These are phyloP conservation scores for Stephania yunnanensis DNA, from an alignment of 164 flowering plant species.

Conservation along the genomic window DNA sequence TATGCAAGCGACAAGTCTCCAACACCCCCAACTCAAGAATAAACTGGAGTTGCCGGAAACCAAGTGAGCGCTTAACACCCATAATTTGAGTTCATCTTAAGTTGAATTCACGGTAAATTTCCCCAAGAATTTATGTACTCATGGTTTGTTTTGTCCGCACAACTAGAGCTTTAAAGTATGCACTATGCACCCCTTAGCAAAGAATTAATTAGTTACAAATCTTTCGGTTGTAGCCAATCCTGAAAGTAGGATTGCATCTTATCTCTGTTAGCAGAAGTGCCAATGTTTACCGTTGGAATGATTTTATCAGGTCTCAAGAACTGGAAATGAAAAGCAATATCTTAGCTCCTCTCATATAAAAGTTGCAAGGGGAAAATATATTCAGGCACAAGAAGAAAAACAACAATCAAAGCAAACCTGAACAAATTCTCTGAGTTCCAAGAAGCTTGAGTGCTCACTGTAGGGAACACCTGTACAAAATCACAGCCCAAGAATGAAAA, in stretches of 20 bases:
- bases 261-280: slow-evolving; percentile 51
- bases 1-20: not conserved
- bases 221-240: slow-evolving; percentile 41
- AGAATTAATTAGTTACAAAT: not conserved
- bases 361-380: not conserved
- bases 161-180: not conserved
- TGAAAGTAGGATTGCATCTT: slow-evolving; percentile 60
- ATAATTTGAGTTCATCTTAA: too few species aligned
- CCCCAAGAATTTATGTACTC: not conserved
- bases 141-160: not conserved
- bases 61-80: too few species aligned
- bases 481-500: not conserved
- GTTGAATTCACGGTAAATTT: not conserved
- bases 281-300: slow-evolving; percentile 65
- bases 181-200: not conserved
- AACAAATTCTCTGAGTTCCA: slow-evolving; percentile 60
- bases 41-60: not conserved
- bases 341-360: not conserved
- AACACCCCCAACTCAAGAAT: not conserved
- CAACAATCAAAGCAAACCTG: slow-evolving; percentile 30
- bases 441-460: slow-evolving; percentile 81
- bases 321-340: slow-evolving; percentile 23
- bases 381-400: not conserved
- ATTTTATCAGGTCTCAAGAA: slow-evolving; percentile 68
- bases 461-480: slow-evolving; percentile 59